These are phyloP conservation scores for Didymosphaeria variabile DNA, from an alignment of 2,329 filamentous ascomycete species.

Conservation along the genomic window DNA sequence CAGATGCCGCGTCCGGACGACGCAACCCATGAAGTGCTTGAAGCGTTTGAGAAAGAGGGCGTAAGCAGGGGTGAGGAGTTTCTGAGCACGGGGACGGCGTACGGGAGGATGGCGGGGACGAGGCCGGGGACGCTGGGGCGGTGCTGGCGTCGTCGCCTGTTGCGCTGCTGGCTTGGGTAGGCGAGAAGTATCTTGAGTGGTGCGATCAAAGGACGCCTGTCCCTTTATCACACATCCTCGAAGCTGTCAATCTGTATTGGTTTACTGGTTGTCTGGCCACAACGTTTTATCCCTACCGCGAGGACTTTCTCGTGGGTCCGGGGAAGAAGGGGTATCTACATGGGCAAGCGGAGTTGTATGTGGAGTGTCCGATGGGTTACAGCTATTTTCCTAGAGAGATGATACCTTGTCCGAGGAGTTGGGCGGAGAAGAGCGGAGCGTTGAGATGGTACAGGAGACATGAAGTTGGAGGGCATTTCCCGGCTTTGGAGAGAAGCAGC, in stretches of 20 bases:
- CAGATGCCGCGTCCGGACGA: constrained; percentile 32
- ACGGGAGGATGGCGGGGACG: constrained; percentile 63
- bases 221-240: constrained; percentile 56
- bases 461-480: constrained; percentile 58
- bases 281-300: constrained; percentile 61
- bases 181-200: constrained; percentile 67
- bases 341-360: constrained; percentile 31
- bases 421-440: constrained; percentile 51
- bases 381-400: constrained; percentile 56
- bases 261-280: constrained; percentile 60
- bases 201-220: constrained; percentile 52
- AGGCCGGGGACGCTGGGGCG: constrained; percentile 66
- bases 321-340: constrained; percentile 22
- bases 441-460: constrained; percentile 50
- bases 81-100: constrained; percentile 56
- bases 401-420: constrained; percentile 50
- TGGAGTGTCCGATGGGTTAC: constrained; percentile 56
- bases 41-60: constrained; percentile 42
- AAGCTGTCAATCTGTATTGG: constrained; percentile 65
- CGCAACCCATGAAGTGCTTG: constrained; percentile 28
- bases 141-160: constrained; percentile 63
- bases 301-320: constrained; percentile 22
- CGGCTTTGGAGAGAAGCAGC: constrained; percentile 56
- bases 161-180: constrained; percentile 66
- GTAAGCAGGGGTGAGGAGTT: constrained; percentile 53